Percentiles rank a stretch among this genome's conserved stretches.
These are phyloP conservation scores for Endoconidiophora laricicola DNA, from an alignment of 2,329 filamentous ascomycete species.

Conservation along the genomic window DNA sequence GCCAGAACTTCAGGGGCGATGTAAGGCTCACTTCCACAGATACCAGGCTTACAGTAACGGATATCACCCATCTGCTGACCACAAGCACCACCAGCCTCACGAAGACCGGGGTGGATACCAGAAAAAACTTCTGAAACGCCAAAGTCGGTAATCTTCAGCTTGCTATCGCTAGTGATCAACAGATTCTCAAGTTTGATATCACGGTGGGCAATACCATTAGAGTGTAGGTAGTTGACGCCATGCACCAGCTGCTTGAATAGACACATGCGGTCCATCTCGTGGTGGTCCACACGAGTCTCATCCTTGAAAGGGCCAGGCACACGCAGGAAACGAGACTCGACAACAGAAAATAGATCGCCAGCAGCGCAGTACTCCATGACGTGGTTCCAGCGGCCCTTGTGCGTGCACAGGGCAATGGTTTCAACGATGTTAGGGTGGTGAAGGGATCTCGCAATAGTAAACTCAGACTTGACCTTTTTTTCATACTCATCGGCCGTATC, in stretches of 20 bases:
- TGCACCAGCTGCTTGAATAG: conserved; percentile 81
- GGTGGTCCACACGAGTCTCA: not conserved
- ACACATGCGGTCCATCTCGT: conserved; percentile 52
- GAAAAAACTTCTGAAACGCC: conserved; percentile 76
- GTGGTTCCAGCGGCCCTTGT: conserved; percentile 67
- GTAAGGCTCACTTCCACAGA: conserved; percentile 74
- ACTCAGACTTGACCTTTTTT: conserved; percentile 84
- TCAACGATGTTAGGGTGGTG: conserved; percentile 79
- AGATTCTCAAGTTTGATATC: conserved; percentile 86
- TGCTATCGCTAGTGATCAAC: conserved; percentile 59
- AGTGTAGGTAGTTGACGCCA: conserved; percentile 67
- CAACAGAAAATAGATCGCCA: conserved; percentile 62
- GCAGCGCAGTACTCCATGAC: conserved; percentile 85
- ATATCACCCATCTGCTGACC: conserved; percentile 55
- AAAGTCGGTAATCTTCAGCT: conserved; percentile 84
- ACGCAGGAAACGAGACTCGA: conserved; percentile 55
- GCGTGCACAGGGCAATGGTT: conserved; percentile 58
- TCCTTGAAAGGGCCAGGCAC: not conserved
- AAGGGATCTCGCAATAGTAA: conserved; percentile 68
- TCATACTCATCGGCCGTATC: conserved; percentile 63
- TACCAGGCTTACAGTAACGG: conserved; percentile 57
- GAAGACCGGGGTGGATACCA: conserved; percentile 63
- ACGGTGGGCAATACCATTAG: conserved; percentile 72
- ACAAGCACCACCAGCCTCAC: conserved; percentile 56
- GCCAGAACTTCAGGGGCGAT: conserved; percentile 71